Evolutionary conservation across 108 stramenopile genomes (phyloP).

Genomic region (Nitzschia sp.): DNA sequence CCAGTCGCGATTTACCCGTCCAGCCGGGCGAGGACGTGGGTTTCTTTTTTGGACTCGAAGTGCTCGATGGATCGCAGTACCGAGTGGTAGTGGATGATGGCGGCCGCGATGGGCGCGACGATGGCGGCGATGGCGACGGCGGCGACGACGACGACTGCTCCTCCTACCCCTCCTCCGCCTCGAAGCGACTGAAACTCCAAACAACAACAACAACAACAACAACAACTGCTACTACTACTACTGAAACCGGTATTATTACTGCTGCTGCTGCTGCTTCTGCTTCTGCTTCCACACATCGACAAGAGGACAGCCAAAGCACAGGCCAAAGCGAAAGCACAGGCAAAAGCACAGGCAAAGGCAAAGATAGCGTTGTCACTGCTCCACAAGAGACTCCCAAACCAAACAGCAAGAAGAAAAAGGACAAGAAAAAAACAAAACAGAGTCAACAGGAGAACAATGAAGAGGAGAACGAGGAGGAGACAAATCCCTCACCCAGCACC

Average conservation of each 20-base stretch:
- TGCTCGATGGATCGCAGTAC: conserved; percentile 60
- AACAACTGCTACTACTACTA: no score
- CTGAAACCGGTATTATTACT: no score
- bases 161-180: no score
- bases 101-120: no score
- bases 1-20: conserved; percentile 35
- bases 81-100: conserved; percentile 35
- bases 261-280: no score
- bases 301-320: not conserved
- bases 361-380: no score
- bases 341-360: no score
- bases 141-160: no score
- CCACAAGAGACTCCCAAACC: no score
- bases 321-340: not conserved
- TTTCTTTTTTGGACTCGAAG: conserved; percentile 70
- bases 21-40: conserved; percentile 49
- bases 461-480: not conserved
- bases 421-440: conserved; percentile 24
- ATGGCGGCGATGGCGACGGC: conserved; percentile 26
- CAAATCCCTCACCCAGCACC: not conserved
- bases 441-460: not conserved
- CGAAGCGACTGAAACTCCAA: conserved; percentile 28
- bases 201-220: conserved; percentile 1
- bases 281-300: no score
- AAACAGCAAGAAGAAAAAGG: conserved; percentile 27